Evolutionary conservation across 1,284 basidiomycete genomes (phyloP).

Genomic region (Violaceomyces palustris): DNA sequence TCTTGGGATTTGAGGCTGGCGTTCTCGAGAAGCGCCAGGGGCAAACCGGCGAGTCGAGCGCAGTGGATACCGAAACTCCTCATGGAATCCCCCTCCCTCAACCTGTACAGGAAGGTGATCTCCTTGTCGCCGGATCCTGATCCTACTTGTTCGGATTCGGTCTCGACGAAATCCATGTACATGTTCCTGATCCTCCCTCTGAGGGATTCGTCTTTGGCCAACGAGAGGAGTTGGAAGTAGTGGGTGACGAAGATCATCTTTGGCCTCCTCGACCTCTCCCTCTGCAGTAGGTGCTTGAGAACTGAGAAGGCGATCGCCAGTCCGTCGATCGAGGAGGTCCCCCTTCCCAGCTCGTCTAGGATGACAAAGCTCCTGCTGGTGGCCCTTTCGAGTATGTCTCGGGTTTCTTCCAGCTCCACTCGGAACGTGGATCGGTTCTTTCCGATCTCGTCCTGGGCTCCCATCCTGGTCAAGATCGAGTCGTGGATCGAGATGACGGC

Average conservation of each 20-base stretch:
- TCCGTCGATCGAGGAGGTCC: conserved; percentile 39
- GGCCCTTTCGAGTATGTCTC: conserved; percentile 66
- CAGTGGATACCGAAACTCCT: conserved; percentile 49
- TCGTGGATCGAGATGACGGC: conserved; percentile 74
- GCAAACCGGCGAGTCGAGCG: conserved; percentile 38
- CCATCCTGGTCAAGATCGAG: conserved; percentile 77
- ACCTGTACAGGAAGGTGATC: conserved; percentile 47
- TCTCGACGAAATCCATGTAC: conserved; percentile 41
- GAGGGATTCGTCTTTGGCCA: conserved; percentile 3
- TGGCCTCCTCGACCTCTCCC: conserved; percentile 2
- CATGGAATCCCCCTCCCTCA: conserved; percentile 28
- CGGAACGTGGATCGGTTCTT: conserved; percentile 85
- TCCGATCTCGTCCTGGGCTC: conserved; percentile 76
- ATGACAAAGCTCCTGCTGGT: conserved; percentile 52
- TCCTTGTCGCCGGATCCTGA: conserved; percentile 1
- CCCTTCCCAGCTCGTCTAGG: conserved; percentile 40
- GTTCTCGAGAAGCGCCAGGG: conserved; percentile 1
- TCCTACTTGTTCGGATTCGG: not conserved
- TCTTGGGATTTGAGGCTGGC: too few species aligned
- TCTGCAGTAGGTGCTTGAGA: conserved; percentile 19
- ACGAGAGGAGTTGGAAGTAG: conserved; percentile 30
- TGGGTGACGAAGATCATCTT: conserved; percentile 45
- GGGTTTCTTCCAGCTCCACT: conserved; percentile 92
- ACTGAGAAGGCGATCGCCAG: conserved; percentile 36
- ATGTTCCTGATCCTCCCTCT: conserved; percentile 14